phyloP scores from a whole-genome alignment of 2,329 filamentous ascomycete genomes.

The Coniochaeta hoffmannii region DNA sequence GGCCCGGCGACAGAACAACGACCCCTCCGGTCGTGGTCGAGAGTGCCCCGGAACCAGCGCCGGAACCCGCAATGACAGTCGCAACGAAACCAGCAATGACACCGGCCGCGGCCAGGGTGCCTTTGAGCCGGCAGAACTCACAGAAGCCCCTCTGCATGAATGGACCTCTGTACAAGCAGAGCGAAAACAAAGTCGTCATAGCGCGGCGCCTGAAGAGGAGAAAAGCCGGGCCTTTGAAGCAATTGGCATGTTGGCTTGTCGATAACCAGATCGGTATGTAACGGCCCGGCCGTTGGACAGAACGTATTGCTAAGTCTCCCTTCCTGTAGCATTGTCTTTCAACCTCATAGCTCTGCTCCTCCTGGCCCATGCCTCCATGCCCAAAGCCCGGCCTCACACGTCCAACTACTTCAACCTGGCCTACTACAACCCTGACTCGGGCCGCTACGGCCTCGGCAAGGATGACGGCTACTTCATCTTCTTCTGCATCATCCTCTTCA shows the following conservation, averaged over 20 bases:
- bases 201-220: conserved; percentile 53
- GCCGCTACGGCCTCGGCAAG: conserved; percentile 66
- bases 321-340: conserved; percentile 64
- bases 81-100: background rate
- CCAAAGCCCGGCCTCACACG: conserved; percentile 71
- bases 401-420: conserved; percentile 82
- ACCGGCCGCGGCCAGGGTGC: background rate
- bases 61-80: background rate
- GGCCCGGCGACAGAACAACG: background rate
- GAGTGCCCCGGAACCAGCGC: background rate
- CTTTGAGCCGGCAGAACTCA: conserved; percentile 13
- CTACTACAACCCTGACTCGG: conserved; percentile 65
- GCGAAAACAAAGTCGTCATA: conserved; percentile 43
- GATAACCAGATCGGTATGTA: conserved; percentile 71
- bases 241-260: conserved; percentile 61
- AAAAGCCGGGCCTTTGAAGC: conserved; percentile 53
- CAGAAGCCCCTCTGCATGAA: conserved; percentile 38
- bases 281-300: background rate
- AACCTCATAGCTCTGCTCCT: conserved; percentile 79
- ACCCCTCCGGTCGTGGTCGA: background rate
- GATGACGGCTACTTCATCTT: conserved; percentile 74
- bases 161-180: conserved; percentile 51
- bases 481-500: conserved; percentile 78
- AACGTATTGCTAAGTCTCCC: conserved; percentile 1
- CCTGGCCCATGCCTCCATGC: conserved; percentile 75